Base-by-base conservation (phyloP, 2,329 filamentous ascomycete species). In the Colletotrichum cuscutae region DNA sequence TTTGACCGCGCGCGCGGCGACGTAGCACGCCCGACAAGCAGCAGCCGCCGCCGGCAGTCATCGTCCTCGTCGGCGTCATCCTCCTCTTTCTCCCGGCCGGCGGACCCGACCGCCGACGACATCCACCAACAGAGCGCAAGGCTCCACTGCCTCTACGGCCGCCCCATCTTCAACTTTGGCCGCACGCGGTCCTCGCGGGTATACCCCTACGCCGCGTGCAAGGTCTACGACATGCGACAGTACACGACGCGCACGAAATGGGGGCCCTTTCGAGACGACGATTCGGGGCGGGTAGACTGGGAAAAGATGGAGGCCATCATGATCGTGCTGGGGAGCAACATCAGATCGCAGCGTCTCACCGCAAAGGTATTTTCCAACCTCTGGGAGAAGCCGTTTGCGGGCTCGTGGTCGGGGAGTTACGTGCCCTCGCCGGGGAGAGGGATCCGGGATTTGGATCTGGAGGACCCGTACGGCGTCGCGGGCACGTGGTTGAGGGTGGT, bases 221-320 rank as follows among this genome's bases (percentile, higher is more conserved):
- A 89, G 74, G 92, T 95, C 3, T 96, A 95, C 76, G 93, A 95
- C 78, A 81, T 95, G 60, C 86, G 93, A 1, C 87, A 92, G 75
- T 94, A 94, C 80, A 92, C 89, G 0, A 79, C 83, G 2, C 79
- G 81, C 30, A 92, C 88, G 1, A 80, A 86, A 46, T 95, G 93
- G 93, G 94, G 94, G 0, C 94, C 94, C 0, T 95, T 94, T 77
- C 83, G 88, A 77, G 84, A 89, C 62, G 93, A 95, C 77, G 89
- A 88, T 1, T 87, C 85, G 2, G 86, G 86, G 65, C 81, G 82
- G 5, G 91, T 94, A 0, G 93, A 96, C 80, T 96, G 94, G 94
- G 93, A 95, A 81, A 94, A 93, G 82, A 83, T 95, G 12, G 93
- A 95, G 81, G 91, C 92, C 9, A 89, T 95, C 66, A 89, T 95